Evolutionary conservation across 192 early-diverging fungal species (phyloP), one percentile per base, ranked within the genome.

Genomic region (Umbelopsis isabellina): DNA sequence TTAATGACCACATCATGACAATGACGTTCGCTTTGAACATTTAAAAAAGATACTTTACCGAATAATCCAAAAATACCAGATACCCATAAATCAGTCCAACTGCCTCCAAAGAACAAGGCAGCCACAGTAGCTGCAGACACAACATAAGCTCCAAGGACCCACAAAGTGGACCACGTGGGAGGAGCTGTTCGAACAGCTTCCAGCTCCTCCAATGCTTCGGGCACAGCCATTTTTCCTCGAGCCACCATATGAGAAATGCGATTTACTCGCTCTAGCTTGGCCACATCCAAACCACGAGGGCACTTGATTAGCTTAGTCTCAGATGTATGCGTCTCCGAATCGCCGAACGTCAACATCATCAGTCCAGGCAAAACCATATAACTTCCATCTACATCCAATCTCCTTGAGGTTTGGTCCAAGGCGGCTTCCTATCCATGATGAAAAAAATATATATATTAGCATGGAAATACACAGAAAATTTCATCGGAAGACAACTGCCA

Each of bases 311-410:
- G 80, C 35, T 90, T 89, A 1, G 91, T 93, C 67, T 93, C 91
- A 22, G 88, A 90, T 3, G 91, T 87, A 35, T 91, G 85, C 7
- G 91, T 93, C 51, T 91, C 91, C 10, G 85, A 80, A 77, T 92
- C 89, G 65, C 90, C 87, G 78, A 92, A 92, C 10, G 85, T 86
- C 44, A 91, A 85, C 68, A 91, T 85, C 72, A 93, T 89, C 50
- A 93, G 72, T 1, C 89, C 88, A 1, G 91, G 91, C 46, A 93
- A 73, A n/a, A 84, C 83, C 33, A 87, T 85, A 66, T 90, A 90
- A 23, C 82, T 85, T 1, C 86, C 90, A 44, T 91, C 84, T 21
- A 92, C 80, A 45, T 89, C 88, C 68, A 92, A 73, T 52, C 69
- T 72, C 66, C 75, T 79, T 2, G 78, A 70, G 22, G 80, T 80